phyloP scores from a whole-genome alignment of 768 basidiomycete genomes.

The Tephrocybe sp. region DNA sequence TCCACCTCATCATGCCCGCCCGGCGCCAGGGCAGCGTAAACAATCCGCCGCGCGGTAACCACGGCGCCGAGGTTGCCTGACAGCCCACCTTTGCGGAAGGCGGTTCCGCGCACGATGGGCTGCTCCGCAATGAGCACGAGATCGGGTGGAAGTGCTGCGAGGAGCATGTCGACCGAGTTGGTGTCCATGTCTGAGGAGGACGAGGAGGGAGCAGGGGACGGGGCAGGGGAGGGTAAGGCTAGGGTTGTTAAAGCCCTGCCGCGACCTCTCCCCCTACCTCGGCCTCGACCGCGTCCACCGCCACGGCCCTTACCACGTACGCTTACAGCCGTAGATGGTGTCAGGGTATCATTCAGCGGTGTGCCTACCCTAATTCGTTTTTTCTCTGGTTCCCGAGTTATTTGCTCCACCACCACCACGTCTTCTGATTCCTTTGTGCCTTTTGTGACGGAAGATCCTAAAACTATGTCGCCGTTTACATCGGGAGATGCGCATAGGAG shows the following conservation, averaged over 20 bases:
- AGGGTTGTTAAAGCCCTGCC: not conserved
- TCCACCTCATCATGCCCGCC: constrained; percentile 30
- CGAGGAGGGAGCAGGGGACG: not conserved
- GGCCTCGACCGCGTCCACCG: not conserved
- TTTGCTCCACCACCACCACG: not conserved
- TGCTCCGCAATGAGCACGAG: constrained; percentile 49
- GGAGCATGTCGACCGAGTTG: constrained; percentile 5
- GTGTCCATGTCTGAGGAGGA: not conserved
- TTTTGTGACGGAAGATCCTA: not conserved
- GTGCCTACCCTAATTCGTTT: not conserved
- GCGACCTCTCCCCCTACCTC: constrained; percentile 14
- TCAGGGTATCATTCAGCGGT: not conserved
- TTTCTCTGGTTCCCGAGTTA: not conserved
- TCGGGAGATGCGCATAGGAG: constrained; percentile 39
- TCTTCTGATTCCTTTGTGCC: not conserved
- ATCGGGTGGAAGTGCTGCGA: constrained; percentile 31
- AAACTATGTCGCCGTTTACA: constrained; percentile 2
- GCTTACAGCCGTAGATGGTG: not conserved
- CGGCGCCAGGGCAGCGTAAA: constrained; percentile 39
- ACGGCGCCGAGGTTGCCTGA: constrained; percentile 53
- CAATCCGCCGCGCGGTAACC: constrained; percentile 44
- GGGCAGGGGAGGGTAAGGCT: not conserved
- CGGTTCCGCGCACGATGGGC: constrained; percentile 50
- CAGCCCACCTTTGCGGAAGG: constrained; percentile 38
- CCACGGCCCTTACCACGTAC: not conserved